phyloP scores from a whole-genome alignment of 441 rosid genomes.

The Daphne laureola region DNA sequence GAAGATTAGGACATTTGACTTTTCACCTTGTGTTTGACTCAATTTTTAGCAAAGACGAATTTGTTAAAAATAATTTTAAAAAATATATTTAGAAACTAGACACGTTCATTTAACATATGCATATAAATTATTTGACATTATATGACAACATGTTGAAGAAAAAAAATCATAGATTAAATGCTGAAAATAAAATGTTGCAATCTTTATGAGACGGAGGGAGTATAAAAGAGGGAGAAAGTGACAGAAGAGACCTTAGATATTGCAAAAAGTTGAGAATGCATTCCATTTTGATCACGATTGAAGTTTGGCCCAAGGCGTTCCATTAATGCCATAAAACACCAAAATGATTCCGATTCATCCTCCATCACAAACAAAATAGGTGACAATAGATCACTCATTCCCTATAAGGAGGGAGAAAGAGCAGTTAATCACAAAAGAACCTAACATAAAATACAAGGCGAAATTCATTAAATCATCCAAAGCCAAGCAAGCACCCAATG shows the following conservation, averaged over 20 bases:
- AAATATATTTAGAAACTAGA: too few species aligned
- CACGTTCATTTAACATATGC: too few species aligned
- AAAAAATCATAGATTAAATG: too few species aligned
- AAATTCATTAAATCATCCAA: not conserved
- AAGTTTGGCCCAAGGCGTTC: slow-evolving; percentile 97
- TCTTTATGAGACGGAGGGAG: too few species aligned
- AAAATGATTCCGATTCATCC: slow-evolving; percentile 90
- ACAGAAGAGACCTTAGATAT: slow-evolving; percentile 63
- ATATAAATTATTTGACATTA: too few species aligned
- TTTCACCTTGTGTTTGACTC: too few species aligned
- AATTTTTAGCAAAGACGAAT: too few species aligned
- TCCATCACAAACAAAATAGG: slow-evolving; percentile 86
- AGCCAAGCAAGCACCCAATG: too few species aligned
- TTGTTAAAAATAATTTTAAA: too few species aligned
- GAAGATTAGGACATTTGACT: too few species aligned
- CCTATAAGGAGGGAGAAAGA: slow-evolving; percentile 36
- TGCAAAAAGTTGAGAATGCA: slow-evolving; percentile 97
- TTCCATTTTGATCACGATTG: slow-evolving; percentile 96
- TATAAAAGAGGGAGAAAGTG: not conserved
- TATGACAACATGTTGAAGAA: too few species aligned
- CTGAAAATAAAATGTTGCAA: too few species aligned
- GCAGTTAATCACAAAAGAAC: not conserved
- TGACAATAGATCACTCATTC: slow-evolving; percentile 93
- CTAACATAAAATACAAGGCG: not conserved
- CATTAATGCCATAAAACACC: slow-evolving; percentile 96